Base-by-base conservation (phyloP, 2,329 filamentous ascomycete genomes). In the Pestalotiopsis sp. region DNA sequence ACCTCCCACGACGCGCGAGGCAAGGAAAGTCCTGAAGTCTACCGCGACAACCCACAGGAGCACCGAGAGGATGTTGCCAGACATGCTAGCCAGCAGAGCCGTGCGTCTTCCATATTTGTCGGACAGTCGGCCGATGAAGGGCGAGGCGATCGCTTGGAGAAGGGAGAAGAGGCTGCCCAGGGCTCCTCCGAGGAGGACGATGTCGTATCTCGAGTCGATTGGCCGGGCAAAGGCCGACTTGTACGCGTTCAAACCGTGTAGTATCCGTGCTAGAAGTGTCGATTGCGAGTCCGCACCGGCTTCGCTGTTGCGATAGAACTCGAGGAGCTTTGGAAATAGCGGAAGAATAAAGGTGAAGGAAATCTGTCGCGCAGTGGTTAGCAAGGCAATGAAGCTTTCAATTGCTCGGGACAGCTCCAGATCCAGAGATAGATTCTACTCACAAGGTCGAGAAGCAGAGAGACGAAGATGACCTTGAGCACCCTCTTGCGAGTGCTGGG, bases 291-390 rank as follows among this genome's bases (percentile, higher is more conserved):
- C 75, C 14, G 80, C 78, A 57, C 82, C 76, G 56, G 87, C 87
- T 81, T 98, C 95, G 81, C 91, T 90, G 78, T 93, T 91, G 82
- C 94, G 93, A 84, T 98, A 99, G 87, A 98, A 98, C 76, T 97
- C 92, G 81, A 98, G 92, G 59, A 99, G 91, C 69, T 94, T 95
- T 7, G 95, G 96, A 79, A 98, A 99, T 45, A 99, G 89, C 0
- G 96, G 96, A 9, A 99, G 91, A 78, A 98, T 98, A 79, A 99
- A 98, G 38, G 96, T 99, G 80, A 99, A 99, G 68, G 95, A 98
- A 76, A 98, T 93, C 95, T 98, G 63, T 68, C 38, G 20, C 14
- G 38, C 20, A 17, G 17, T 13, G 20, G 38, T 64, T 39, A 64
- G 62, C 36, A 68, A n/a, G 61, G 66, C 56, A 39, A 64, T 39